Base-by-base conservation (phyloP, 495 filamentous ascomycete genomes). In the Hypoxylon trugodes region DNA sequence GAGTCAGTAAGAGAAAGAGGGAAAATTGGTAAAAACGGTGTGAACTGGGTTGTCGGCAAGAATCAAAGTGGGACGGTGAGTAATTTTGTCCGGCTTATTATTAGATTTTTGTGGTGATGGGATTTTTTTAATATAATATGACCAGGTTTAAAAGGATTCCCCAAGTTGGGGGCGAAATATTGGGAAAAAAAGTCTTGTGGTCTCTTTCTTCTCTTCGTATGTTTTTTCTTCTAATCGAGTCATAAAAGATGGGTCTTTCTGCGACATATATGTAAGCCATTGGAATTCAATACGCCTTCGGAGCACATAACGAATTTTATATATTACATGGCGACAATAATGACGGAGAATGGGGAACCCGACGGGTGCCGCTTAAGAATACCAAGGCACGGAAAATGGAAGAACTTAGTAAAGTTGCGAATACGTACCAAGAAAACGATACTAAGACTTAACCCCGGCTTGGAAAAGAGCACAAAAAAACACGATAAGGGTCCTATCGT, bases 131-230 rank as follows among this genome's bases (percentile, higher is more conserved):
- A n/a, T 43, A 21, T 58, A 28, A 59, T 43, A 47, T 45, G 48
- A 51, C 62, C 55, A 59, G 45, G 55, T 50, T 65, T 58, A 45
- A 24, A 65, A 47, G 37, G 43, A 41, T 59, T 30, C 35, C 48
- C 42, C 21, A 28, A 22, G 46, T 62, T 66, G 56, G 62, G 62
- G 62, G 62, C 62, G 56, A 47, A 64, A 62, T 22, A 42, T 41
- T 10, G 25, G 15, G 19, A 47, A 9, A 8, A 55, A 50, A 46
- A 54, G 45, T 57, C 63, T 62, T 58, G 58, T 58, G 64, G 61
- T 61, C 66, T 62, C 54, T 68, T 61, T 52, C 45, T 65, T 55
- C 61, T 49, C 19, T 42, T 59, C 26, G 38, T 63, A 72, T 71
- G 38, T 70, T 69, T 68, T 64, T 25, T 55, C 36, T 49, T 19